phyloP scores from a whole-genome alignment of 345 rosid species.

The Sonneratia caseolaris region DNA sequence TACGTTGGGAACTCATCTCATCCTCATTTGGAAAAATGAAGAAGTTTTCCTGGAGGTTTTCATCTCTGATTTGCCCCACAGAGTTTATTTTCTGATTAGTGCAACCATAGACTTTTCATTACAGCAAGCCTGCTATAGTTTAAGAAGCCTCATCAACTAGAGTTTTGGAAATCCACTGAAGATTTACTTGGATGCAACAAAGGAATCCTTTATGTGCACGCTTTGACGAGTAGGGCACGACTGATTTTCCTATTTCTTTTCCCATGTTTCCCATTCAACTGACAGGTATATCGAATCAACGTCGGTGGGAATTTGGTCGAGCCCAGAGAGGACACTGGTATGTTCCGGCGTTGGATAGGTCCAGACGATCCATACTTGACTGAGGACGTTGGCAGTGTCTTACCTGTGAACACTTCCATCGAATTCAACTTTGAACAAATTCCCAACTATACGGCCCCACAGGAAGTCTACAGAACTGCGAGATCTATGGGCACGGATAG shows the following conservation, averaged over 20 bases:
- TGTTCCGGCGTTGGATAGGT: conserved; percentile 20
- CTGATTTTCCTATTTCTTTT: too few relatives aligned
- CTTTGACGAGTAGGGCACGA: too few relatives aligned
- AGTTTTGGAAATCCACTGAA: too few relatives aligned
- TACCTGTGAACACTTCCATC: neutral
- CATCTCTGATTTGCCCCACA: too few relatives aligned
- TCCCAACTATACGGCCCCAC: conserved; percentile 27
- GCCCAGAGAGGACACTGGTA: conserved; percentile 8
- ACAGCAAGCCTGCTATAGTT: too few relatives aligned
- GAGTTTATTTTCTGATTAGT: too few relatives aligned
- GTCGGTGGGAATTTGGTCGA: conserved; percentile 12
- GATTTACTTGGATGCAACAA: too few relatives aligned
- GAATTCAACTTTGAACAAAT: neutral
- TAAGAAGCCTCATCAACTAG: too few relatives aligned
- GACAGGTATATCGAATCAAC: conserved; percentile 5
- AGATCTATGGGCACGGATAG: conserved; percentile 9
- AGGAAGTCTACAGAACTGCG: conserved; percentile 12
- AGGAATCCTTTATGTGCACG: too few relatives aligned
- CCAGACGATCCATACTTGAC: conserved; percentile 4
- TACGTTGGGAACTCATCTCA: neutral
- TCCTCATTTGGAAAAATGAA: too few relatives aligned
- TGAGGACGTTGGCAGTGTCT: neutral
- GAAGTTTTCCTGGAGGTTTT: too few relatives aligned
- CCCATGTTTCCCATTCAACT: neutral
- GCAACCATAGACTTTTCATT: too few relatives aligned